Evolutionary conservation across 2,329 filamentous ascomycete species (phyloP), one percentile per base, ranked within the genome.

Genomic region (Graphilbum ipis-grandicollis): DNA sequence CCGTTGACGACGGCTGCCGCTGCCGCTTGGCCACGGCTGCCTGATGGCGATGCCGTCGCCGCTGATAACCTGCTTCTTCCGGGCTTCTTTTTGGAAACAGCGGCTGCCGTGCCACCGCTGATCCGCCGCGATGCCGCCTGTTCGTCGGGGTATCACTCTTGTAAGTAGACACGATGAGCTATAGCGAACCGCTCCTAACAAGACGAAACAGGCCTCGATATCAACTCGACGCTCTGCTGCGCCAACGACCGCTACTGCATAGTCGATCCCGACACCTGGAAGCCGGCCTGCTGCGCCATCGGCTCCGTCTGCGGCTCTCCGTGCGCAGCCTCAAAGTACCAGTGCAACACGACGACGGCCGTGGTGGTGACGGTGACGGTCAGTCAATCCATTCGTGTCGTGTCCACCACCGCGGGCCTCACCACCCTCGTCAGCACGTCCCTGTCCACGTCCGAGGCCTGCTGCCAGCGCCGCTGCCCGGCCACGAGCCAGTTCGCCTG

Each of bases 401-500:
- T 18, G 9, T n/a, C 19, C 2, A 34, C 33, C 28, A 31, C 34
- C 13, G 46, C 49, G 13, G 50, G 49, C 36, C 38, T 46, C 3
- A 45, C 54, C 14, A 33, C 42, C 22, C 46, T 48, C 15, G 51
- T 53, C 29, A n/a, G n/a, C n/a, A n/a, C n/a, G n/a, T n/a, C n/a
- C n/a, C 34, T 40, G 29, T 50, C 46, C 8, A 44, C 49, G 9
- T 45, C 49, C 21, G 34, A 42, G 4, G 54, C 55, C 17, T 65
- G 63, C 44, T 60, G 60, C 45, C 42, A 47, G 23, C 57, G 62
- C 2, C 41, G 43, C 1, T 66, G 64, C 36, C 56, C 56, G 10
- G 45, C 41, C 32, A 56, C 58, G 19, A 59, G 56, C 44, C 47
- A 54, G 34, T 70, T 61, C 44, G 54, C 54, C 19, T 72, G 68